Conservation (phyloP, 345 rosid genomes). For the Sonneratia caseolaris region DNA sequence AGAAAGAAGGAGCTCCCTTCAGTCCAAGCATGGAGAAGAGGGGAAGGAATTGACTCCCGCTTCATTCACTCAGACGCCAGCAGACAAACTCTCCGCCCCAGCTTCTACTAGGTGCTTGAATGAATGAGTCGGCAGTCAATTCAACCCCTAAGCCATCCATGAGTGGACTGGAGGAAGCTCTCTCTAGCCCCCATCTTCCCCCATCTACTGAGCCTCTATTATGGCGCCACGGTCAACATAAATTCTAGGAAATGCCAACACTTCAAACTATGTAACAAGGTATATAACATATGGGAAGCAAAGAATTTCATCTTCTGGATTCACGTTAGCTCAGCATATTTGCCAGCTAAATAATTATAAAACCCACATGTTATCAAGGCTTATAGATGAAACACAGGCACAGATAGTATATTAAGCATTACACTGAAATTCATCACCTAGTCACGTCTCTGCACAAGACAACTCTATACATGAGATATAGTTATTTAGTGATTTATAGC, state of each 20-base stretch:
- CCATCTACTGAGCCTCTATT: neutral
- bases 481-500: no score
- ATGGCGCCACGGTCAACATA: neutral
- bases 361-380: neutral
- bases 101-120: conserved; percentile 47
- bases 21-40: conserved; percentile 89
- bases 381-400: no score
- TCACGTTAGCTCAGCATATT: neutral
- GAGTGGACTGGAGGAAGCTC: conserved; percentile 93
- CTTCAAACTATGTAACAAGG: neutral
- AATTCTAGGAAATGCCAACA: neutral
- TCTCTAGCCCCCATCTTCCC: conserved; percentile 22
- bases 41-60: conserved; percentile 81
- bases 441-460: no score
- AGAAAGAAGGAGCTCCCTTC: conserved; percentile 94
- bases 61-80: conserved; percentile 86
- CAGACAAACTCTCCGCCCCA: conserved; percentile 12
- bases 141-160: conserved; percentile 49
- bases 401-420: no score
- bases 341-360: neutral
- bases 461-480: no score
- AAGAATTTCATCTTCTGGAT: neutral
- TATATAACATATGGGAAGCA: no score
- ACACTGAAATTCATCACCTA: no score
- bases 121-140: conserved; percentile 98